These are phyloP conservation scores for Codiaeum variegatum DNA, from an alignment of 441 rosid species.

Conservation along the genomic window DNA sequence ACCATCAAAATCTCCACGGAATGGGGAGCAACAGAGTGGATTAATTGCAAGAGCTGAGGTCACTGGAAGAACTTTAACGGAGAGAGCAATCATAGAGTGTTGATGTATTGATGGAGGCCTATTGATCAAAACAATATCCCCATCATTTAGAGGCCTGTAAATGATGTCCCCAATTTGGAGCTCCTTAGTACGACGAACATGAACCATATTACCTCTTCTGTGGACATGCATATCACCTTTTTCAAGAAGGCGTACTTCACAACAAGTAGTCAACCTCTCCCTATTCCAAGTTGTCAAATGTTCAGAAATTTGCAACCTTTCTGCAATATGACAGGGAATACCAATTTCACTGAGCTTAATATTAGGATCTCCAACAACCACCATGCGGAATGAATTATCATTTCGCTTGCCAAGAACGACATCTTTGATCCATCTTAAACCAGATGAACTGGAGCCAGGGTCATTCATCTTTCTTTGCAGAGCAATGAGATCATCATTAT, in stretches of 20 bases:
- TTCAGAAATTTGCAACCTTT: constrained; percentile 72
- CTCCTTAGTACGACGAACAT: constrained; percentile 41
- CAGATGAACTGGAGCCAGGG: constrained; percentile 51
- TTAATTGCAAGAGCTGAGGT: constrained; percentile 75
- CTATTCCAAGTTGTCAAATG: constrained; percentile 66
- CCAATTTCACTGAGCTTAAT: constrained; percentile 78
- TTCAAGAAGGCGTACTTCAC: constrained; percentile 52
- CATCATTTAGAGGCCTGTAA: constrained; percentile 62
- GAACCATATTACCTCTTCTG: constrained; percentile 53
- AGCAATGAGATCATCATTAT: constrained; percentile 38
- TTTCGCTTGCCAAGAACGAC: constrained; percentile 87
- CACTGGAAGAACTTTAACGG: constrained; percentile 66
- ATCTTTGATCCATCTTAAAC: constrained; percentile 87
- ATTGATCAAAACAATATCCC: constrained; percentile 74
- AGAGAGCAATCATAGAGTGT: constrained; percentile 82
- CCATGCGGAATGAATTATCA: constrained; percentile 84
- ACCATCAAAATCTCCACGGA: constrained; percentile 96
- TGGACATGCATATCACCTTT: constrained; percentile 61
- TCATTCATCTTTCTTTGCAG: constrained; percentile 41
- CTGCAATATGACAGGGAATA: constrained; percentile 76
- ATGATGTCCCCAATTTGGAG: constrained; percentile 62
- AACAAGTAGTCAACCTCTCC: constrained; percentile 48
- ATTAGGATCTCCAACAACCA: constrained; percentile 85
- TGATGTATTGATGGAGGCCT: constrained; percentile 96
- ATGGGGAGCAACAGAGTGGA: constrained; percentile 83